These are phyloP conservation scores for Neurospora hispaniola DNA, from an alignment of 495 filamentous ascomycete genomes.

Conservation along the genomic window DNA sequence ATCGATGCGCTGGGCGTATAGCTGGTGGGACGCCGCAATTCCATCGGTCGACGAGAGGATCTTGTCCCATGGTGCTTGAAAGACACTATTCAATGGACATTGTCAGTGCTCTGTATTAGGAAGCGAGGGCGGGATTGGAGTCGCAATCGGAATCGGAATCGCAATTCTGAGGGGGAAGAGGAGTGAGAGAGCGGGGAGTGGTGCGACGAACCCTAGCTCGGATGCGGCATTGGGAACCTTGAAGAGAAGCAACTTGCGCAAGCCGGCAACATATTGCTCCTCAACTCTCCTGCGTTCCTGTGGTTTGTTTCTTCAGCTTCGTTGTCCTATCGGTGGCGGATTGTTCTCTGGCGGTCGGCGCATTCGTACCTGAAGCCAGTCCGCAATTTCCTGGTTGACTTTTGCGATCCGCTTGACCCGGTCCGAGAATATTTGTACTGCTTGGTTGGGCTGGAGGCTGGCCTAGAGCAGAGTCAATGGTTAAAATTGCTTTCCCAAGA, in stretches of 20 bases:
- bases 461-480: constrained; percentile 39
- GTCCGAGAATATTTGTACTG: constrained; percentile 74
- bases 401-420: constrained; percentile 78
- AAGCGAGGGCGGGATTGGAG: constrained; percentile 1
- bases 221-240: constrained; percentile 60
- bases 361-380: constrained; percentile 82
- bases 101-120: constrained; percentile 11
- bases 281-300: constrained; percentile 91
- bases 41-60: constrained; percentile 71
- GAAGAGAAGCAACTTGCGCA: constrained; percentile 70
- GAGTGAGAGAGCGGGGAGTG: neutral
- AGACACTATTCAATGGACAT: constrained; percentile 50
- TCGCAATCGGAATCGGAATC: neutral
- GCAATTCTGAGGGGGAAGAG: neutral
- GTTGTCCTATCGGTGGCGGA: neutral
- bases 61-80: constrained; percentile 84
- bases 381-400: constrained; percentile 85
- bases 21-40: constrained; percentile 74
- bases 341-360: constrained; percentile 4
- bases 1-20: constrained; percentile 76
- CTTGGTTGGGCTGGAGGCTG: constrained; percentile 73
- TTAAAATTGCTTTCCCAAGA: neutral
- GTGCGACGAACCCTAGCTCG: constrained; percentile 65
- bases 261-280: constrained; percentile 74
- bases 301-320: constrained; percentile 15